Conservation (phyloP, 2,329 filamentous ascomycete species). For the Xylariaceae sp. region DNA sequence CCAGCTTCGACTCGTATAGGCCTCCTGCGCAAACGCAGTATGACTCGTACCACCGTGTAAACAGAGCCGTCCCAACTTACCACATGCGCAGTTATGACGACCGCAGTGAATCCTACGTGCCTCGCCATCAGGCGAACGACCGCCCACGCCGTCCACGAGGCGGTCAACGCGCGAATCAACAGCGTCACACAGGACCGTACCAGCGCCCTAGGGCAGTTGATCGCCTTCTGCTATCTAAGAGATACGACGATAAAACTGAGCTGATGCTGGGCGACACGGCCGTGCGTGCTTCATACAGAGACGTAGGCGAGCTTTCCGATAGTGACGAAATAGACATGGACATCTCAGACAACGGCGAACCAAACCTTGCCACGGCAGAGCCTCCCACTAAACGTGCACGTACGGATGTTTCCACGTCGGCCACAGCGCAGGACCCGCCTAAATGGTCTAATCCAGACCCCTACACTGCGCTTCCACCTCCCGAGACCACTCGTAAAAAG, state of each 20-base stretch:
- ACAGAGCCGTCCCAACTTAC: slow-evolving; percentile 11
- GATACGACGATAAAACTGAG: slow-evolving; percentile 49
- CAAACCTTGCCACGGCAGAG: slow-evolving; percentile 45
- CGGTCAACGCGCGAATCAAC: slow-evolving; percentile 12
- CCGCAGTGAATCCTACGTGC: slow-evolving; percentile 12
- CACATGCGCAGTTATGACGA: slow-evolving; percentile 21
- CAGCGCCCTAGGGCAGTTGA: slow-evolving; percentile 29
- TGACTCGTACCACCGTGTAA: slow-evolving; percentile 13
- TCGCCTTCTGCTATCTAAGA: slow-evolving; percentile 54
- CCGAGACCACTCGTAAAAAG: slow-evolving; percentile 74
- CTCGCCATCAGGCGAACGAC: slow-evolving; percentile 28
- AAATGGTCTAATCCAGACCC: slow-evolving; percentile 97
- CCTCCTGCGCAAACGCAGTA: slow-evolving; percentile 26
- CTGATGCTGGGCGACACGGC: slow-evolving; percentile 54
- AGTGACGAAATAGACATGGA: slow-evolving; percentile 70
- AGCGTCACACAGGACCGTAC: slow-evolving; percentile 13
- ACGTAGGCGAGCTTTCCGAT: slow-evolving; percentile 64
- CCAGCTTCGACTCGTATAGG: slow-evolving; percentile 51
- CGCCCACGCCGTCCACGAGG: slow-evolving; percentile 14
- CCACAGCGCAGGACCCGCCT: slow-evolving; percentile 59
- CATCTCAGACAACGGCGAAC: slow-evolving; percentile 58
- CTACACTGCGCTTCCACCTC: slow-evolving; percentile 84
- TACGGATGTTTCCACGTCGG: slow-evolving; percentile 37
- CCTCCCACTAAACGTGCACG: slow-evolving; percentile 53
- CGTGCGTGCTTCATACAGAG: slow-evolving; percentile 57